Evolutionary conservation across 2,329 filamentous ascomycete species (phyloP), one percentile per base, ranked within the genome.

Genomic region (Diplocarpon mali): DNA sequence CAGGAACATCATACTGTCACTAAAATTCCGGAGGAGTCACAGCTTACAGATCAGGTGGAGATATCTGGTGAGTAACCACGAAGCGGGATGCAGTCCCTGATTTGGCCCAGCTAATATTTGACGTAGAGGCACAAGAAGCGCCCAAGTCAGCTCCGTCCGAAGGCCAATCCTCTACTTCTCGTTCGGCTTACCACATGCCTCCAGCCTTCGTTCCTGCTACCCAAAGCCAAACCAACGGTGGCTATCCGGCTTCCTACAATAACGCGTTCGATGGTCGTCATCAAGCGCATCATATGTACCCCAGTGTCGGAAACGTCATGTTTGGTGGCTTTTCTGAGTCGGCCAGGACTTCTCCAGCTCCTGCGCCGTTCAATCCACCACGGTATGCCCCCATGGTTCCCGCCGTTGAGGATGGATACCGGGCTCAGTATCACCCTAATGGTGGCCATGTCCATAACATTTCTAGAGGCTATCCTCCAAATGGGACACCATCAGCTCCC

Each of bases 251-350:
- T 13, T 47, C 53, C 16, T 42, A 45, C 31, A 54, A 48, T 28
- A 50, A 51, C 24, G 34, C 40, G 13, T 52, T 54, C 42, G 53
- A 53, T 29, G 55, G 55, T 46, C 49, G 60, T 42, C 50, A 60
- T 53, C 53, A 59, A 50, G 55, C 71, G 53, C 72, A 77, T 51
- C 71, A 75, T 41, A 60, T 68, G 34, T 75, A 73, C 43, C 69
- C 67, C 12, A 78, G 72, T 57, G 70, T 70, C 47, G 68, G 72
- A 31, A 77, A 70, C 57, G 63, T 78, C 41, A 67, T 77, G 49
- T 78, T 80, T 54, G 73, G 73, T 29, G 66, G 65, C 6, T 72
- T 74, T 49, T 63, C 69, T 28, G 70, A 68, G 14, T 80, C 77
- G 11, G 71, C 73, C 54, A 71, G 67, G 42, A 73, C 76, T 1